phyloP scores from a whole-genome alignment of 2,329 filamentous ascomycete species.

The Fusarium sp. region DNA sequence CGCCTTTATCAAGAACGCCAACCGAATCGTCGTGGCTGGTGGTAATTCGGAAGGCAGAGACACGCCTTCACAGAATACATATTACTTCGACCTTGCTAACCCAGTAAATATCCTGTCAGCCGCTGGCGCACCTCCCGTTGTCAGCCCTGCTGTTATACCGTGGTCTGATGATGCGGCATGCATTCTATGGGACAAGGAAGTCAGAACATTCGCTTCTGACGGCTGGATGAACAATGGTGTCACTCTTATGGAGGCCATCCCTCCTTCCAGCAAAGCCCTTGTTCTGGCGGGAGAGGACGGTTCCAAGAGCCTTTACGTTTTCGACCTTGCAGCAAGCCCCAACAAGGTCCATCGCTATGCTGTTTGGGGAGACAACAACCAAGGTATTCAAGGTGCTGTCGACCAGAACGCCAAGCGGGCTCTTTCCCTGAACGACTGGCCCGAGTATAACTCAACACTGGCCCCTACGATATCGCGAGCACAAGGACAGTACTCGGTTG shows the following conservation, averaged over 20 bases:
- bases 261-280: conserved; percentile 67
- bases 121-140: conserved; percentile 67
- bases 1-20: conserved; percentile 75
- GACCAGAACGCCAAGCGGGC: conserved; percentile 53
- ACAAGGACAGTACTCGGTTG: conserved; percentile 72
- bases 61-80: conserved; percentile 76
- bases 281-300: conserved; percentile 78
- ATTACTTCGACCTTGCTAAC: conserved; percentile 73
- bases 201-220: conserved; percentile 75
- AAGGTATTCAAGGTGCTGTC: conserved; percentile 59
- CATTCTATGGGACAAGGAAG: conserved; percentile 73
- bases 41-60: conserved; percentile 73
- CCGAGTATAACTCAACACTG: conserved; percentile 78
- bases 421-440: conserved; percentile 74
- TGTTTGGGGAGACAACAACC: conserved; percentile 71
- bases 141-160: conserved; percentile 76
- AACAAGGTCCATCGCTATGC: conserved; percentile 79
- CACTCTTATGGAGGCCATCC: conserved; percentile 68
- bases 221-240: conserved; percentile 74
- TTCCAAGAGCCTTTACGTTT: conserved; percentile 82
- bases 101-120: conserved; percentile 73
- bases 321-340: conserved; percentile 78
- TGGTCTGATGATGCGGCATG: conserved; percentile 79
- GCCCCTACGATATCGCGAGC: conserved; percentile 72
- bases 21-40: conserved; percentile 83